Base-by-base conservation (phyloP, 1,284 basidiomycete species). In the Polyporus tsugae region DNA sequence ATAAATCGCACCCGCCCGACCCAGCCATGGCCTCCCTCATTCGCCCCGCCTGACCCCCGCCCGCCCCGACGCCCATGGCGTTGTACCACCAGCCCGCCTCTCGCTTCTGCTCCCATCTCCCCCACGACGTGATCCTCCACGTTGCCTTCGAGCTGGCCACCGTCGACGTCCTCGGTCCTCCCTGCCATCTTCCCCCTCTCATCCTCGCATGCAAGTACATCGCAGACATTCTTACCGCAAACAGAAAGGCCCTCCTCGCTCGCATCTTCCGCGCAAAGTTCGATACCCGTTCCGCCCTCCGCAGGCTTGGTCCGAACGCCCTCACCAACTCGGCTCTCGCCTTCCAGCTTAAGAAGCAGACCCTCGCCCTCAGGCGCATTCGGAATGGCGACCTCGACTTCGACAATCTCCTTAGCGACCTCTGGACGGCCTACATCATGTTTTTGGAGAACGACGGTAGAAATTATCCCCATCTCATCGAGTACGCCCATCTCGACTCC, bases 371-470 rank as follows among this genome's bases (percentile, higher is more conserved):
- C 64, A 74, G 75, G 17, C 79, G 77, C 49, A 75, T 91, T 44
- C 82, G 84, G 15, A 39, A 71, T 2, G 78, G 78, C 22, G 78
- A 85, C 70, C 78, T 86, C 59, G 72, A 78, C 66, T 70, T 75
- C 6, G 65, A 74, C 15, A 64, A 69, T 49, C 77, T 86, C 13
- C 73, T 78, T 22, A 62, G 81, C 82, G 80, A 90, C 55, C 79
- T 93, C 11, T 88, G 87, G 82, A 81, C 81, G 0, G 82, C 86
- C 0, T 90, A 89, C 71, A 75, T 92, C 63, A 89, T 95, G 86
- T 77, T 92, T 73, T 79, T 89, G 7, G 93, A 95, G 75, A 91
- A 93, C 81, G 90, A 95, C 77, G 92, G 91, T 39, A 87, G 86
- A 78, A 95, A 95, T 76, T 79, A 84, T 35, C 78, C 75, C 3